A percentile compares a stretch with the other conserved stretches of the same genome.
These are phyloP conservation scores for Galeopsis tetrahit DNA, from an alignment of 257 asterid genomes.

Conservation along the genomic window DNA sequence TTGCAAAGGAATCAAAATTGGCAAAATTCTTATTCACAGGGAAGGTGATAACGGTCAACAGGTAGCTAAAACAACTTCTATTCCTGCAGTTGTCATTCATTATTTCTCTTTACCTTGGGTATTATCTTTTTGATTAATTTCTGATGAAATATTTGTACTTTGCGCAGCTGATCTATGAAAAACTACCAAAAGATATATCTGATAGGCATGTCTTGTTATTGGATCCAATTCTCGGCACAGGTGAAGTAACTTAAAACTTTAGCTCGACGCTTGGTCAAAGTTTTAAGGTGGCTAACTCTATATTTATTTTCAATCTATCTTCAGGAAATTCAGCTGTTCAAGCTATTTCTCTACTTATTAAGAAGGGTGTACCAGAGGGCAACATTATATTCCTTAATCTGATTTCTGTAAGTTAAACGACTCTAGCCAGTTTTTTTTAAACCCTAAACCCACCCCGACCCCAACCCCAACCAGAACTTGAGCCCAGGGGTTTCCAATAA, in stretches of 20 bases:
- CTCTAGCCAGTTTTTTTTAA: neutral
- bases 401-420: constrained; percentile 69
- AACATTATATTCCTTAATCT: constrained; percentile 97
- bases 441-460: neutral
- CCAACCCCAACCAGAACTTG: neutral
- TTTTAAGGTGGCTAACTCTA: neutral
- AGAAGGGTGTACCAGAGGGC: constrained; percentile 94
- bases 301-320: constrained; percentile 16
- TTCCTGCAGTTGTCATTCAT: neutral
- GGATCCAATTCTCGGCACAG: constrained; percentile 98
- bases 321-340: constrained; percentile 97
- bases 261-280: neutral
- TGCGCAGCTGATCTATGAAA: constrained; percentile 91
- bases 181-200: constrained; percentile 86
- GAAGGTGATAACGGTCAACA: constrained; percentile 98
- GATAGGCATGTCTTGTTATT: constrained; percentile 91
- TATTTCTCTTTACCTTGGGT: neutral
- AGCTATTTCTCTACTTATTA: constrained; percentile 82
- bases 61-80: constrained; percentile 42
- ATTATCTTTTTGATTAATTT: neutral
- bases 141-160: neutral
- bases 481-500: no score
- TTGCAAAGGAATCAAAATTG: constrained; percentile 97
- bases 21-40: constrained; percentile 95
- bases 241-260: constrained; percentile 22